Percentiles rank a stretch among this genome's conserved stretches.
phyloP scores from a whole-genome alignment of 1,284 basidiomycete genomes.

The Inonotus obliquus region DNA sequence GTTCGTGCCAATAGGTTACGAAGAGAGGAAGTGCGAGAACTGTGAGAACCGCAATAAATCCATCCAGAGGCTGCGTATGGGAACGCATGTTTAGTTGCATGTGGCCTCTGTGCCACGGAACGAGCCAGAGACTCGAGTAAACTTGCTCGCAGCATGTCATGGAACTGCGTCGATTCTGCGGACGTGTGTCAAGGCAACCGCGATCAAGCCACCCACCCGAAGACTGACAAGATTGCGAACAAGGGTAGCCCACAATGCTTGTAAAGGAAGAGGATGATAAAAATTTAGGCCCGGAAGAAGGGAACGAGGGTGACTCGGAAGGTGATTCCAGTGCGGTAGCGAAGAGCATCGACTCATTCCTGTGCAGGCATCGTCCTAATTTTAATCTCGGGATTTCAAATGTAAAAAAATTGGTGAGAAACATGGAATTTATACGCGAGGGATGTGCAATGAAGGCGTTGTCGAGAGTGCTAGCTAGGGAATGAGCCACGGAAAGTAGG shows the following conservation, averaged over 20 bases:
- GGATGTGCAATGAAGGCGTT: not conserved
- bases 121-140: not conserved
- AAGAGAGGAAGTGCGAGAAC: not conserved
- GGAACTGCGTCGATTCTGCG: slow-evolving; percentile 4
- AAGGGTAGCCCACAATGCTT: not conserved
- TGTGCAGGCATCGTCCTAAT: not conserved
- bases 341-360: not conserved
- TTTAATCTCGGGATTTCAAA: not conserved
- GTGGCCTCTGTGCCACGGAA: not conserved
- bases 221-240: not conserved
- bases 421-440: not conserved
- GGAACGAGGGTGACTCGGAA: not conserved
- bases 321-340: not conserved
- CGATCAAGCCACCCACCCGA: not conserved
- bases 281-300: not conserved
- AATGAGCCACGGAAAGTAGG: not conserved
- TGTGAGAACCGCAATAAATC: not conserved
- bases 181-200: not conserved
- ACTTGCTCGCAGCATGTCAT: not conserved
- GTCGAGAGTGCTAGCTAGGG: no score
- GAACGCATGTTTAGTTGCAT: not conserved
- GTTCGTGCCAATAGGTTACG: not conserved
- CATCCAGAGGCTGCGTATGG: not conserved
- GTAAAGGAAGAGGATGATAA: not conserved
- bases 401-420: not conserved